These are phyloP conservation scores for Chaetomiaceae sp. DNA, from an alignment of 2,329 filamentous ascomycete species.

Conservation along the genomic window DNA sequence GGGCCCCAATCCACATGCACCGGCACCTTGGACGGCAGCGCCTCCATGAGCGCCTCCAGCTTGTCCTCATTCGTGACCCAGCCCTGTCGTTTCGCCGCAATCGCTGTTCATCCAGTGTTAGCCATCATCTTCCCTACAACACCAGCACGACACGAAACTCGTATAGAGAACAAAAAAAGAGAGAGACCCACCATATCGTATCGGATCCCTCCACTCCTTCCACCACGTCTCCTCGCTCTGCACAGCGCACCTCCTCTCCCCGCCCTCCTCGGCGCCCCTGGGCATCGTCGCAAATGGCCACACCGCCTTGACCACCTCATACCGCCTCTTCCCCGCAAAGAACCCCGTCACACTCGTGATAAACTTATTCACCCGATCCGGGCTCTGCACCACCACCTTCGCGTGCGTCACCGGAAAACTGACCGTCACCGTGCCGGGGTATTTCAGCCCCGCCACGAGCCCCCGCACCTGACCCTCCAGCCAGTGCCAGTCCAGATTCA, in stretches of 20 bases:
- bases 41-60: conserved; percentile 47
- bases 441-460: conserved; percentile 43
- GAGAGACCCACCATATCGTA: conserved; percentile 31
- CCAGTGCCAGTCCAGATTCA: conserved; percentile 50
- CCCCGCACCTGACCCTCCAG: conserved; percentile 49
- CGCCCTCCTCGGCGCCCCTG: conserved; percentile 36
- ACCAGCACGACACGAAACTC: background rate
- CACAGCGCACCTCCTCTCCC: conserved; percentile 39
- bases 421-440: conserved; percentile 44
- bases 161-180: background rate
- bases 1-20: conserved; percentile 40
- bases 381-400: conserved; percentile 43
- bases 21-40: conserved; percentile 32
- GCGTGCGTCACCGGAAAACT: conserved; percentile 46
- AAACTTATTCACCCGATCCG: conserved; percentile 48
- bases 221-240: conserved; percentile 53
- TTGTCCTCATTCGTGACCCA: conserved; percentile 50
- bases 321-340: conserved; percentile 47
- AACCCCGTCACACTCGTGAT: conserved; percentile 46
- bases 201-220: conserved; percentile 43
- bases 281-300: conserved; percentile 50
- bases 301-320: conserved; percentile 49
- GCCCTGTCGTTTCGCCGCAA: conserved; percentile 33
- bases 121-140: background rate
- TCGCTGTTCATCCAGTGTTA: conserved; percentile 17